A percentile compares a stretch with the other conserved stretches of the same genome.
phyloP scores from a whole-genome alignment of 306 rosid species.

The Casuarina equisetifolia region DNA sequence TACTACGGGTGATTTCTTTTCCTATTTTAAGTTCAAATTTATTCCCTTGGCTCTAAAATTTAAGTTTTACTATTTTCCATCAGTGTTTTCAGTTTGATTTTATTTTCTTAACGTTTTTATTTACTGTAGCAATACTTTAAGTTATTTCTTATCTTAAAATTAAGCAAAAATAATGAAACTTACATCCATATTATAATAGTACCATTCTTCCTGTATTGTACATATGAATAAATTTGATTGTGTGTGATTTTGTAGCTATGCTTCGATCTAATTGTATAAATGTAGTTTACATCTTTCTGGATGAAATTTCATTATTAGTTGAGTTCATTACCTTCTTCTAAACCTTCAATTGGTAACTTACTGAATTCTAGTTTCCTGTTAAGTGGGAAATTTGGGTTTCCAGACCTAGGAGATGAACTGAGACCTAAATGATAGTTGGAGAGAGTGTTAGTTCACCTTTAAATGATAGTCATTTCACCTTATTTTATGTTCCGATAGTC shows the following conservation, averaged over 20 bases:
- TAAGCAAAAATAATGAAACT: neutral
- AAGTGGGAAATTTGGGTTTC: neutral
- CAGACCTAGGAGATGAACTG: neutral
- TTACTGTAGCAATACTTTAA: neutral
- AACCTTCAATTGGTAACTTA: neutral
- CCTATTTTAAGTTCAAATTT: neutral
- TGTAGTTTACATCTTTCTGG: neutral
- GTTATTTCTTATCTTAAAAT: constrained; percentile 1
- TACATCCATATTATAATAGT: neutral
- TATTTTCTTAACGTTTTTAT: neutral
- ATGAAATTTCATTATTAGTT: neutral
- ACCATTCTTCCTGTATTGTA: neutral
- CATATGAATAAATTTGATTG: no score
- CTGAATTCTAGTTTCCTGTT: neutral
- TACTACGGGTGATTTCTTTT: neutral
- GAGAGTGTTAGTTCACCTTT: neutral
- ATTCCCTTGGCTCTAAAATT: neutral
- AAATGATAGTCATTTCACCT: neutral
- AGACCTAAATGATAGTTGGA: neutral
- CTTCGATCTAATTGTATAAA: neutral
- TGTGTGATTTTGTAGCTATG: neutral
- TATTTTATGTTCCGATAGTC: neutral
- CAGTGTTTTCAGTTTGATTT: neutral
- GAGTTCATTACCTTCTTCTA: neutral
- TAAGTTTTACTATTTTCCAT: neutral